phyloP scores from a whole-genome alignment of 2,329 filamentous ascomycete genomes.

The Lecanicillium sp. region DNA sequence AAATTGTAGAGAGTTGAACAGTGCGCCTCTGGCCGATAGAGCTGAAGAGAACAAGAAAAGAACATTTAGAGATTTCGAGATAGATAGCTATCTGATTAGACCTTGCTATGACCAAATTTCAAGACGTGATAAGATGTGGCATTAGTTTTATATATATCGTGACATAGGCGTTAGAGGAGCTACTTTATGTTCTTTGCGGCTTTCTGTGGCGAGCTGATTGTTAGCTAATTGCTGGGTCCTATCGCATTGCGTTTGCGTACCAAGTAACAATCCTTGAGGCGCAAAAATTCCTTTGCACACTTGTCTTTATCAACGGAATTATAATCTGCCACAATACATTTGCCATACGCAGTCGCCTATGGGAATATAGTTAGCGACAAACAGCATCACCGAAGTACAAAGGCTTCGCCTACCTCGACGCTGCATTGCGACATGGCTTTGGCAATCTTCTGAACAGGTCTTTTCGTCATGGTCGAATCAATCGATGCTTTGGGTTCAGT shows the following conservation, averaged over 20 bases:
- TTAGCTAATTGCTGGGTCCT: background rate
- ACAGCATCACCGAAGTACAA: too few relatives aligned
- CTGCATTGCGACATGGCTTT: constrained; percentile 47
- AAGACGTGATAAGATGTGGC: too few relatives aligned
- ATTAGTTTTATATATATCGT: too few relatives aligned
- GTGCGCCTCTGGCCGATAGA: too few relatives aligned
- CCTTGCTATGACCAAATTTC: too few relatives aligned
- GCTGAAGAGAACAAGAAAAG: too few relatives aligned
- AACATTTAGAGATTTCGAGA: constrained; percentile 4
- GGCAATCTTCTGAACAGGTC: constrained; percentile 49
- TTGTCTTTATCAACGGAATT: constrained; percentile 86
- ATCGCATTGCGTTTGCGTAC: constrained; percentile 40
- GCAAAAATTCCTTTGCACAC: constrained; percentile 78
- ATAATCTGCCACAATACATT: constrained; percentile 86
- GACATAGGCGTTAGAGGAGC: too few relatives aligned
- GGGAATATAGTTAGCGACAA: background rate
- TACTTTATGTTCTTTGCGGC: constrained; percentile 9
- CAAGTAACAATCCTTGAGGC: constrained; percentile 78
- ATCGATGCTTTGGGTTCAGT: too few relatives aligned
- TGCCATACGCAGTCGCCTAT: constrained; percentile 79
- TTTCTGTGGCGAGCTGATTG: constrained; percentile 3
- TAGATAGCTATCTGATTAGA: too few relatives aligned
- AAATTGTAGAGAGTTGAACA: constrained; percentile 48
- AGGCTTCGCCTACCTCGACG: constrained; percentile 35
- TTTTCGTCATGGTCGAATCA: constrained; percentile 15